These are phyloP conservation scores for Avena atlantica DNA, from an alignment of 176 grass and related monocot genomes.

Conservation along the genomic window DNA sequence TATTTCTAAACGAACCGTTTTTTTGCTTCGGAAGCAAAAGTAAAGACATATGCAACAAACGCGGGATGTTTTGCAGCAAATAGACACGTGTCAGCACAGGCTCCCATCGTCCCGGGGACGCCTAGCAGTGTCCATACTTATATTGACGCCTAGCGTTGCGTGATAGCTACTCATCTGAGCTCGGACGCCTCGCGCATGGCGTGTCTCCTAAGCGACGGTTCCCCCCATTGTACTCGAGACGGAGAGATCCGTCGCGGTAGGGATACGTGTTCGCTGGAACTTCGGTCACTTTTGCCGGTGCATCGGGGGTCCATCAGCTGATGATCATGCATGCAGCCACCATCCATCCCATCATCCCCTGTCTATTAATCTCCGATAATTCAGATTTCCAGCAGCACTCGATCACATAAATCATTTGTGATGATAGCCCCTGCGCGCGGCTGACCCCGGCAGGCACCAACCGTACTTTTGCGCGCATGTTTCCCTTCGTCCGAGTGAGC, in stretches of 20 bases:
- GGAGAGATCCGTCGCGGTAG: slow-evolving; percentile 12
- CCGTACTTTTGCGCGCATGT: background rate
- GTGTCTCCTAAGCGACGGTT: slow-evolving; percentile 37
- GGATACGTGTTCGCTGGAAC: background rate
- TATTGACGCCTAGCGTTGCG: slow-evolving; percentile 46
- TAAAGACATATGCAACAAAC: no score
- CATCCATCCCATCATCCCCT: background rate
- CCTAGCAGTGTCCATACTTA: no score
- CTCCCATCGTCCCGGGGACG: no score
- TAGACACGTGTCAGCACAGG: no score
- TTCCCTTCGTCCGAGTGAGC: background rate
- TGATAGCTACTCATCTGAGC: slow-evolving; percentile 25
- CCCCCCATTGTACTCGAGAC: background rate
- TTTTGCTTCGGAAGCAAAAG: no score
- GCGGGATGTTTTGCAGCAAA: no score
- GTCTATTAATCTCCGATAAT: background rate
- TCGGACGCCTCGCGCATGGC: background rate
- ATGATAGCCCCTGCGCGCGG: background rate
- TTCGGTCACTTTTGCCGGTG: background rate
- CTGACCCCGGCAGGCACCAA: slow-evolving; percentile 20
- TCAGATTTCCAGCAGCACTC: background rate
- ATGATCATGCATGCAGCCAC: background rate
- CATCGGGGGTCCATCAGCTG: background rate
- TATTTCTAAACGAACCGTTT: no score
- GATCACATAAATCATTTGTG: slow-evolving; percentile 4